phyloP scores from a whole-genome alignment of 345 rosid genomes.

The Durio zibethinus region DNA sequence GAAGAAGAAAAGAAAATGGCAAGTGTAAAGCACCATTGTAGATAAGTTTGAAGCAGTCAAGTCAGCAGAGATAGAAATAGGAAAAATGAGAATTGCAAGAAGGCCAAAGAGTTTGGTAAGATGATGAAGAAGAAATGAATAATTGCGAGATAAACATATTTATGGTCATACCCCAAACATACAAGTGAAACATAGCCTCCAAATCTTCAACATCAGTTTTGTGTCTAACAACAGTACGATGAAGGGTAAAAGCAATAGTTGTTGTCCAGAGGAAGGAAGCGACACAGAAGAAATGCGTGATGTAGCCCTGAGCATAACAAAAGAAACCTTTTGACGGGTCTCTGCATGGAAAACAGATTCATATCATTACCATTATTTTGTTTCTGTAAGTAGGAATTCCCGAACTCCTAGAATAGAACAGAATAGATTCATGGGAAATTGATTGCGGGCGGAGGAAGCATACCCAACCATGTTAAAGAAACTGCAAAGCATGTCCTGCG shows the following conservation, averaged over 20 bases:
- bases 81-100: not conserved
- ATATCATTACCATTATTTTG: not conserved
- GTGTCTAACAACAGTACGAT: constrained; percentile 88
- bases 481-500: constrained; percentile 97
- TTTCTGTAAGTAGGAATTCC: not conserved
- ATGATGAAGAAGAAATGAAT: not conserved
- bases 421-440: not conserved
- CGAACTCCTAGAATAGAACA: not conserved
- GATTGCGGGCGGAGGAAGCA: constrained; percentile 3
- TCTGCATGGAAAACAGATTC: constrained; percentile 36
- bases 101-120: not conserved
- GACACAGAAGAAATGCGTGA: constrained; percentile 85
- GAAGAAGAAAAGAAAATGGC: not conserved
- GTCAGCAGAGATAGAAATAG: not conserved
- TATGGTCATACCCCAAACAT: constrained; percentile 81
- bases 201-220: constrained; percentile 94
- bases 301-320: constrained; percentile 83
- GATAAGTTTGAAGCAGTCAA: constrained; percentile 5
- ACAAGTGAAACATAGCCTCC: constrained; percentile 89
- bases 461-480: constrained; percentile 93
- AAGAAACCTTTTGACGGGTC: constrained; percentile 89
- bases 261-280: constrained; percentile 99
- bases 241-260: constrained; percentile 91
- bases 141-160: not conserved
- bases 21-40: not conserved